Evolutionary conservation across 257 asterid species (phyloP).

Genomic region (Solanum piurae): DNA sequence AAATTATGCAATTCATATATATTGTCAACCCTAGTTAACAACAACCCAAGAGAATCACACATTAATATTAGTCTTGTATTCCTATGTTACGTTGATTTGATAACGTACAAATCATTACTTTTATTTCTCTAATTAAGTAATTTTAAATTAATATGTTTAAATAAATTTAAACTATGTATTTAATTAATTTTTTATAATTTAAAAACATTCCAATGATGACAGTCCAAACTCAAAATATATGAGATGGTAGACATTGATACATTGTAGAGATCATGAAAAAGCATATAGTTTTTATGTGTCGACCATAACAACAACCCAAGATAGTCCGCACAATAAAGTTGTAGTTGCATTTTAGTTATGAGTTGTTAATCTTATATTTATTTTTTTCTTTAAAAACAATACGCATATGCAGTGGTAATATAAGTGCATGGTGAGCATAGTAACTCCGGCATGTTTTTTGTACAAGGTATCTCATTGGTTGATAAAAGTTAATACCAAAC

Average conservation of each 20-base stretch:
- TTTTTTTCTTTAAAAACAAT: neutral
- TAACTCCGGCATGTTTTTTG: no score
- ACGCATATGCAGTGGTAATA: no score
- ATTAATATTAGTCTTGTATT: neutral
- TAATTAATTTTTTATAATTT: no score
- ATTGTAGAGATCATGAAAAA: neutral
- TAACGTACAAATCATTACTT: no score
- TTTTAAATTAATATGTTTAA: no score
- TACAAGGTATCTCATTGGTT: no score
- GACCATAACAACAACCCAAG: neutral
- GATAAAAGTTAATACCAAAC: no score
- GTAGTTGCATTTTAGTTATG: neutral
- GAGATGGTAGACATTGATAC: neutral
- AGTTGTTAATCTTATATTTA: neutral
- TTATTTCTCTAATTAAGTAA: neutral
- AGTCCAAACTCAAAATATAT: no score
- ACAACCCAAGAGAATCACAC: neutral
- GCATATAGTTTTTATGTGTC: neutral
- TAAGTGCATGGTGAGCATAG: no score
- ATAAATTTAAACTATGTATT: no score
- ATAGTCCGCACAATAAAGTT: neutral
- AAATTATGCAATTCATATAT: no score
- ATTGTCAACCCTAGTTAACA: neutral
- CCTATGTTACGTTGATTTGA: neutral
- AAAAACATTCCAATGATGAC: no score